These are phyloP conservation scores for Aspergillus sp. DNA, from an alignment of 2,329 filamentous ascomycete species.

Conservation along the genomic window DNA sequence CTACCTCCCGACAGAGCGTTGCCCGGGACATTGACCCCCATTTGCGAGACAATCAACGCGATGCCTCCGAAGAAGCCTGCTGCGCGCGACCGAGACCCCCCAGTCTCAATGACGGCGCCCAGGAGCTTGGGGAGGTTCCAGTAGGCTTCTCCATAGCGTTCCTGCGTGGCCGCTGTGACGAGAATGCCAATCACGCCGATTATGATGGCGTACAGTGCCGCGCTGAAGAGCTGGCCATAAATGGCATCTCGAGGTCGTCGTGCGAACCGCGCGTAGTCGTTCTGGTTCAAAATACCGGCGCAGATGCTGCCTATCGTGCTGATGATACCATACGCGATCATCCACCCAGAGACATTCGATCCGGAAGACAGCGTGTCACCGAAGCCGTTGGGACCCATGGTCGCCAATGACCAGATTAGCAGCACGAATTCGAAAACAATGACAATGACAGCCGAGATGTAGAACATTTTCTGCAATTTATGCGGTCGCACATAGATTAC, in stretches of 20 bases:
- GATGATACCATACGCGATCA: conserved; percentile 32
- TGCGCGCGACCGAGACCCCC: conserved; percentile 25
- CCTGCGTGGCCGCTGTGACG: conserved; percentile 32
- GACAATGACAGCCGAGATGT: conserved; percentile 43
- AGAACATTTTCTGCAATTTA: conserved; percentile 47
- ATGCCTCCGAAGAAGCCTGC: conserved; percentile 27
- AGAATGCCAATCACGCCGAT: conserved; percentile 32
- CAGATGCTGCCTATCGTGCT: conserved; percentile 35
- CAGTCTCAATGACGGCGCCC: conserved; percentile 25
- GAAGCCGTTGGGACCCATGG: conserved; percentile 43
- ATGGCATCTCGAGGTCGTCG: conserved; percentile 25
- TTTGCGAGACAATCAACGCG: conserved; percentile 29
- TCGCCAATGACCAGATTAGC: conserved; percentile 49
- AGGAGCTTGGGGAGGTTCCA: conserved; percentile 31
- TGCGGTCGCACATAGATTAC: conserved; percentile 51
- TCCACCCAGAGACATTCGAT: conserved; percentile 22
- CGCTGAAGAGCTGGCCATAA: conserved; percentile 27
- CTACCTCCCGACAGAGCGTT: conserved; percentile 23
- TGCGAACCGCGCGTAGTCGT: conserved; percentile 35
- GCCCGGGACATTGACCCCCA: conserved; percentile 29
- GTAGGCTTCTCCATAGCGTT: conserved; percentile 26
- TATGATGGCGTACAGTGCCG: conserved; percentile 25
- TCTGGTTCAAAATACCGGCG: conserved; percentile 35
- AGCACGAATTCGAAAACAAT: conserved; percentile 47
- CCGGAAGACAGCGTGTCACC: neutral